Evolutionary conservation across 2,329 filamentous ascomycete genomes (phyloP).

Genomic region (Calycina herbarum): DNA sequence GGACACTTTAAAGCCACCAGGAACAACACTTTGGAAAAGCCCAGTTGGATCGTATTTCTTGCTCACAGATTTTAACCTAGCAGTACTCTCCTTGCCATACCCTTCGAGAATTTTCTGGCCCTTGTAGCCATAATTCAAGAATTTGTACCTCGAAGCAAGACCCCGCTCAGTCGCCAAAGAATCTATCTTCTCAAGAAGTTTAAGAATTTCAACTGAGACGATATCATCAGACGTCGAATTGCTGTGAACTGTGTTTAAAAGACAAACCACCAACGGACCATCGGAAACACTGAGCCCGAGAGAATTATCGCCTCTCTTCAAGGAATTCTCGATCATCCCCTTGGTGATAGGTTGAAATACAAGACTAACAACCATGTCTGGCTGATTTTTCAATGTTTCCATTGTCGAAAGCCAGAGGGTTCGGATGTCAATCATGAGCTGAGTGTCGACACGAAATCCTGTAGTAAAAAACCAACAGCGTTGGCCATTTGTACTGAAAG

Average conservation of each 20-base stretch:
- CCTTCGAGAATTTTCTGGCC: slow-evolving; percentile 13
- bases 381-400: neutral
- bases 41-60: slow-evolving; percentile 32
- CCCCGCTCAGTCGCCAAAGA: neutral
- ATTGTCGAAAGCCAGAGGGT: slow-evolving; percentile 3
- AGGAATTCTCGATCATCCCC: neutral
- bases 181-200: neutral
- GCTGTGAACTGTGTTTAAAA: neutral
- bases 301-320: neutral
- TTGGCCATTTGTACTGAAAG: neutral
- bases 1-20: slow-evolving; percentile 33
- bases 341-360: slow-evolving; percentile 8
- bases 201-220: neutral
- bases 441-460: neutral
- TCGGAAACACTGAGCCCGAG: neutral
- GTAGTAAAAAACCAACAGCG: slow-evolving; percentile 1
- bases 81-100: slow-evolving; percentile 17
- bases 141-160: neutral
- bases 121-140: slow-evolving; percentile 18
- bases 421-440: slow-evolving; percentile 6
- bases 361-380: neutral
- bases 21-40: slow-evolving; percentile 34
- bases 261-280: slow-evolving; percentile 7
- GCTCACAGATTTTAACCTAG: slow-evolving; percentile 26
- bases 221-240: neutral